Percentiles rank a stretch among this genome's conserved stretches.
These are phyloP conservation scores for Cercospora beticola DNA, from an alignment of 2,329 filamentous ascomycete genomes.

Conservation along the genomic window DNA sequence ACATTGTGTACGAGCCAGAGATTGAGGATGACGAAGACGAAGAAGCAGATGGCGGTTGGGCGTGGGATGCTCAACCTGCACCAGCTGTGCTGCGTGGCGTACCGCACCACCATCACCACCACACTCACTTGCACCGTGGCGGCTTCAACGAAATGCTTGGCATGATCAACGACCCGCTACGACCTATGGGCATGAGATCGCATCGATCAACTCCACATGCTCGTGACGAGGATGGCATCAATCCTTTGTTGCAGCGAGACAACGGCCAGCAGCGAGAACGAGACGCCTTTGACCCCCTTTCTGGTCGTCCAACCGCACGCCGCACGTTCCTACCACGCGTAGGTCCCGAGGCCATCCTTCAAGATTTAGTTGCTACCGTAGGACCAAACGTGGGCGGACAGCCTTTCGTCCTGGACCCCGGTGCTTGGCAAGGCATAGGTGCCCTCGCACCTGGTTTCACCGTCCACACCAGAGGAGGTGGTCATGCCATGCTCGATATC, in stretches of 20 bases:
- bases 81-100: constrained; percentile 20
- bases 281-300: constrained; percentile 8
- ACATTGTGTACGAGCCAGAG: constrained; percentile 58
- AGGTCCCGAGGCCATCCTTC: constrained; percentile 25
- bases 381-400: constrained; percentile 20
- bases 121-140: constrained; percentile 29
- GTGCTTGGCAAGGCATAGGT: constrained; percentile 21
- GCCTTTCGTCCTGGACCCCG: constrained; percentile 27
- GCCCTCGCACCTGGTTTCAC: constrained; percentile 29
- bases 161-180: constrained; percentile 29
- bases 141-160: constrained; percentile 33
- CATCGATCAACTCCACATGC: constrained; percentile 38
- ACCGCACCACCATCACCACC: constrained; percentile 29
- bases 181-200: constrained; percentile 22
- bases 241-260: constrained; percentile 71
- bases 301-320: constrained; percentile 16
- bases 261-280: constrained; percentile 12
- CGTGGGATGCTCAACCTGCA: constrained; percentile 29
- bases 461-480: constrained; percentile 23
- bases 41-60: constrained; percentile 30
- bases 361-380: constrained; percentile 31
- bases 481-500: constrained; percentile 30
- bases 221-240: constrained; percentile 74
- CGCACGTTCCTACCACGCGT: constrained; percentile 28
- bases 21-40: constrained; percentile 43